A percentile compares a stretch with the other conserved stretches of the same genome.
phyloP scores from a whole-genome alignment of 1,284 basidiomycete species.

The Pseudozyma hubeiensis region DNA sequence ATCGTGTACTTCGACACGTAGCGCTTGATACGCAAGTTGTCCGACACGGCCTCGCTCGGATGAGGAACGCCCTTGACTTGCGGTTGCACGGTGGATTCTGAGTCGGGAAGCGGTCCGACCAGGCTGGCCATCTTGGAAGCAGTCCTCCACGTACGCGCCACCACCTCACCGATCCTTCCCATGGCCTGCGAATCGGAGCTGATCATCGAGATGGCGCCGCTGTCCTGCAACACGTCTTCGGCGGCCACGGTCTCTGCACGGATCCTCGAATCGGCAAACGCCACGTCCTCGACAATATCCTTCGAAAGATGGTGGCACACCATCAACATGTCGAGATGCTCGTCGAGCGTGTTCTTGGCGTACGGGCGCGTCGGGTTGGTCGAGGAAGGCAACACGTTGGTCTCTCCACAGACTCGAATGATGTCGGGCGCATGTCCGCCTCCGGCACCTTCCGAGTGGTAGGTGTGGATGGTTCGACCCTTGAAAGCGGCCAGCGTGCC shows the following conservation, averaged over 20 bases:
- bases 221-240: constrained; percentile 95
- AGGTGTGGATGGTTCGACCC: constrained; percentile 90
- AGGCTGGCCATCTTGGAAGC: constrained; percentile 91
- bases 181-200: constrained; percentile 96
- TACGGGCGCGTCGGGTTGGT: constrained; percentile 97
- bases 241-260: constrained; percentile 96
- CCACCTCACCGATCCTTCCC: constrained; percentile 93
- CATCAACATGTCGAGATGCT: constrained; percentile 99
- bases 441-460: constrained; percentile 66
- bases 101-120: constrained; percentile 76
- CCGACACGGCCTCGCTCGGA: constrained; percentile 74
- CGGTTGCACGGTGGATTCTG: not conserved
- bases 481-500: constrained; percentile 93
- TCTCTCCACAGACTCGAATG: constrained; percentile 89
- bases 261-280: constrained; percentile 97
- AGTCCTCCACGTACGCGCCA: constrained; percentile 93
- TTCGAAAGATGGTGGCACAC: constrained; percentile 72
- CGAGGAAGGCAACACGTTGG: constrained; percentile 94
- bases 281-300: constrained; percentile 82
- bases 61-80: constrained; percentile 12
- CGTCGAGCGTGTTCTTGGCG: constrained; percentile 90
- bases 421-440: constrained; percentile 99
- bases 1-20: constrained; percentile 97
- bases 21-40: constrained; percentile 96
- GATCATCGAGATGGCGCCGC: constrained; percentile 93